Conservation (phyloP, 1,139 yeast genomes). For the Debaryomyces sp. region DNA sequence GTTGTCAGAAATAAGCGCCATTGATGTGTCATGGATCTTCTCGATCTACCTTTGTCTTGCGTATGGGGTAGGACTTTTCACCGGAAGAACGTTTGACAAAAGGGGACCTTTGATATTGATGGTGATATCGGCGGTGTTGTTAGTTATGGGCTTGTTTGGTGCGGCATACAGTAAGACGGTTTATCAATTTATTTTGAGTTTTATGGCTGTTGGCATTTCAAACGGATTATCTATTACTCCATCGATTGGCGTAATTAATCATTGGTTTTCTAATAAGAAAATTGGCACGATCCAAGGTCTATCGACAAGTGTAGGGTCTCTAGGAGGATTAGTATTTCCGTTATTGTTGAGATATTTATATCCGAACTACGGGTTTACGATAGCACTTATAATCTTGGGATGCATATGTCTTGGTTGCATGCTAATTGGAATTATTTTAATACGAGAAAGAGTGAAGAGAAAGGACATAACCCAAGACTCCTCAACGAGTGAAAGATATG, state of each 20-base stretch:
- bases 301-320: slow-evolving; percentile 64
- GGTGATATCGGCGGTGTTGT: slow-evolving; percentile 38
- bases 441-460: slow-evolving; percentile 47
- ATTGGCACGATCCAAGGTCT: slow-evolving; percentile 59
- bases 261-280: slow-evolving; percentile 38
- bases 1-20: slow-evolving; percentile 41
- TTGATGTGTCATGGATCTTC: slow-evolving; percentile 67
- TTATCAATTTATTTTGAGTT: slow-evolving; percentile 58
- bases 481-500: background rate
- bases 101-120: slow-evolving; percentile 51
- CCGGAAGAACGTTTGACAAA: slow-evolving; percentile 48
- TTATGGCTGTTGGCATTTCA: slow-evolving; percentile 56
- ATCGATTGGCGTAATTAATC: slow-evolving; percentile 42
- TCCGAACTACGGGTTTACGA: slow-evolving; percentile 53
- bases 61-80: slow-evolving; percentile 57
- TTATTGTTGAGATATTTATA: slow-evolving; percentile 57
- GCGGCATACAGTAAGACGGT: slow-evolving; percentile 51
- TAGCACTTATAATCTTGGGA: slow-evolving; percentile 65
- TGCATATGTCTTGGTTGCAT: slow-evolving; percentile 48
- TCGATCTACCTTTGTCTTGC: slow-evolving; percentile 59
- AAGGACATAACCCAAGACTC: slow-evolving; percentile 1
- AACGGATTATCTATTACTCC: slow-evolving; percentile 61
- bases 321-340: slow-evolving; percentile 66
- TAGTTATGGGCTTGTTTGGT: slow-evolving; percentile 53
- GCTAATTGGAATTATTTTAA: slow-evolving; percentile 38